phyloP scores from a whole-genome alignment of 2,329 filamentous ascomycete species.

The Gnomoniopsis sp. region DNA sequence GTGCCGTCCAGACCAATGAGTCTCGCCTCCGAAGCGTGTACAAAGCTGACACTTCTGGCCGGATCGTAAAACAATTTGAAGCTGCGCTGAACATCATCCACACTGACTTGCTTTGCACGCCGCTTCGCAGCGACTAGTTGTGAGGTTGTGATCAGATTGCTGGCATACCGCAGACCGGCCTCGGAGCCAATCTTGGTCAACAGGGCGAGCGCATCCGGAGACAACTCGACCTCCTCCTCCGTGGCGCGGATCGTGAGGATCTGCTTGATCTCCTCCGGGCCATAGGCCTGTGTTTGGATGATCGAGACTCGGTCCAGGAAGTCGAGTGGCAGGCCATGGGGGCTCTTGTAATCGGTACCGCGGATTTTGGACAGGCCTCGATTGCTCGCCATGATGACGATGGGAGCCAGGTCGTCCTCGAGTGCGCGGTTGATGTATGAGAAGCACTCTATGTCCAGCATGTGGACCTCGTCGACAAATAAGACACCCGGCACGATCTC shows the following conservation, averaged over 20 bases:
- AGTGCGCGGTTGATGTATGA: slow-evolving; percentile 97
- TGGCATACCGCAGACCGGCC: slow-evolving; percentile 89
- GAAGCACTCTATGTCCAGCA: slow-evolving; percentile 99
- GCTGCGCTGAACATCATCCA: slow-evolving; percentile 89
- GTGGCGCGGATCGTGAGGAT: slow-evolving; percentile 90
- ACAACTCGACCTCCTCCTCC: slow-evolving; percentile 93
- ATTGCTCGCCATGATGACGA: slow-evolving; percentile 99
- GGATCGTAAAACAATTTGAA: slow-evolving; percentile 95
- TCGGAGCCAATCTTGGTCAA: slow-evolving; percentile 95
- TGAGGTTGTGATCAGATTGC: slow-evolving; percentile 94
- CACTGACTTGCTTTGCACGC: slow-evolving; percentile 74
- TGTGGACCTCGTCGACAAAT: slow-evolving; percentile 99
- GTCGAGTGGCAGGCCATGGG: slow-evolving; percentile 90
- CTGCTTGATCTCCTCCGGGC: slow-evolving; percentile 79
- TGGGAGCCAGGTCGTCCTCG: slow-evolving; percentile 89
- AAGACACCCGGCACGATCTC: slow-evolving; percentile 96
- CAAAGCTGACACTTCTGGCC: slow-evolving; percentile 82
- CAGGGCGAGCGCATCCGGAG: slow-evolving; percentile 83
- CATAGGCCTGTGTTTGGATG: slow-evolving; percentile 87
- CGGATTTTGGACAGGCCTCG: slow-evolving; percentile 86
- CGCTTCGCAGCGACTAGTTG: slow-evolving; percentile 85
- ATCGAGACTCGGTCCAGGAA: slow-evolving; percentile 96
- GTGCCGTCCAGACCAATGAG: slow-evolving; percentile 84
- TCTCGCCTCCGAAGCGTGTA: slow-evolving; percentile 84
- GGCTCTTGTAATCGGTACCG: slow-evolving; percentile 88